Evolutionary conservation across 2,329 filamentous ascomycete genomes (phyloP).

Genomic region (Conoideocrella luteorostrata): DNA sequence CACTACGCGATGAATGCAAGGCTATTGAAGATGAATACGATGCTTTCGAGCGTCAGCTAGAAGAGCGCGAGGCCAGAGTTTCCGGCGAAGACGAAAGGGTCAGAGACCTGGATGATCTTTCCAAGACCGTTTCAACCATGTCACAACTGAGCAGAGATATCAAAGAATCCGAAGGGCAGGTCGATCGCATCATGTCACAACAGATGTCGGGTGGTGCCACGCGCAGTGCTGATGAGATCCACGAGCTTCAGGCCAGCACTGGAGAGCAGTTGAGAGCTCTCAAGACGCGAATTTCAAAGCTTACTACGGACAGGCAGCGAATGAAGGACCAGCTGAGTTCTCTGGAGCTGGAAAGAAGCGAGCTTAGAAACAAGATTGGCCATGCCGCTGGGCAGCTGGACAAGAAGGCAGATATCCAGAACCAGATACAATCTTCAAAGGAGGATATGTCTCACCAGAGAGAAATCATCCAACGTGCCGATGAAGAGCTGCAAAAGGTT

Average conservation of each 20-base stretch:
- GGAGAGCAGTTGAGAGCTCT: conserved; percentile 60
- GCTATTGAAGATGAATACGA: conserved; percentile 57
- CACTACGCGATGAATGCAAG: conserved; percentile 56
- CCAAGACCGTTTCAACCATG: conserved; percentile 71
- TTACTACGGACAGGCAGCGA: conserved; percentile 66
- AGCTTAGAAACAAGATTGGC: conserved; percentile 66
- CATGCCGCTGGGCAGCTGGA: conserved; percentile 69
- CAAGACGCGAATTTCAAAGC: conserved; percentile 58
- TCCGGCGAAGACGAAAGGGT: conserved; percentile 58
- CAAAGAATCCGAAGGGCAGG: conserved; percentile 62
- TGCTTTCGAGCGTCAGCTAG: conserved; percentile 52
- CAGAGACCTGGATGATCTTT: conserved; percentile 68
- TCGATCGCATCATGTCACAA: conserved; percentile 67
- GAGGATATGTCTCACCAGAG: conserved; percentile 62
- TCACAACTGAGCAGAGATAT: conserved; percentile 67
- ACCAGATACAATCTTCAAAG: conserved; percentile 68
- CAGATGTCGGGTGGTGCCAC: conserved; percentile 61
- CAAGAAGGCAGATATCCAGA: conserved; percentile 65
- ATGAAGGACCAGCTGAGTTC: conserved; percentile 59
- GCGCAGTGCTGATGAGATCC: conserved; percentile 76
- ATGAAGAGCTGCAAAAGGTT: conserved; percentile 67
- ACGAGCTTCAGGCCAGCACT: conserved; percentile 63
- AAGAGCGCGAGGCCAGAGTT: conserved; percentile 62
- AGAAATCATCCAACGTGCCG: conserved; percentile 60
- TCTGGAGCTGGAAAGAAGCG: conserved; percentile 71